Percentiles rank a stretch among this genome's conserved stretches.
Conservation (phyloP, 2,329 filamentous ascomycete species). For the Xenosphaeropsis pyriputrescens region DNA sequence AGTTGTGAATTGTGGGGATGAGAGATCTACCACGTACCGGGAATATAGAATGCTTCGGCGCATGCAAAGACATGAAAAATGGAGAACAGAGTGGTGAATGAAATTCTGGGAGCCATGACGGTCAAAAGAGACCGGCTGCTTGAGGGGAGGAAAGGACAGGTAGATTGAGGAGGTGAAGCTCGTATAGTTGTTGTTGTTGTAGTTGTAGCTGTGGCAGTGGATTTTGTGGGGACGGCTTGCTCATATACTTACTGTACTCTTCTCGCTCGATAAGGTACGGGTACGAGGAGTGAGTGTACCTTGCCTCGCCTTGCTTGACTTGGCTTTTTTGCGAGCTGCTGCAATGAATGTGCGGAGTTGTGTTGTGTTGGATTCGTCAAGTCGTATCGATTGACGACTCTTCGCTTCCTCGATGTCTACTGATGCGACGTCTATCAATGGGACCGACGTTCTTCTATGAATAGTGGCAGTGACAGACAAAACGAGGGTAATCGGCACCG, state of each 20-base stretch:
- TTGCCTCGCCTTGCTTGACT: no score
- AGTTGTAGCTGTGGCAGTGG: no score
- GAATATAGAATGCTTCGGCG: constrained; percentile 66
- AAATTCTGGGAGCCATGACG: constrained; percentile 9
- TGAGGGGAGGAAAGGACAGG: not conserved
- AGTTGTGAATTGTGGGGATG: not conserved
- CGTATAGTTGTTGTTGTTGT: not conserved
- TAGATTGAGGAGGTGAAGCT: not conserved
- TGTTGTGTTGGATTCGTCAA: no score
- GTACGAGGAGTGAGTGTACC: no score
- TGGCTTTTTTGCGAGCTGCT: no score
- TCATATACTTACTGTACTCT: no score
- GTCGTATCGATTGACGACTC: no score
- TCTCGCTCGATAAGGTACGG: no score
- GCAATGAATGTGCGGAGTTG: no score
- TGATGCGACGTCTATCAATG: not conserved
- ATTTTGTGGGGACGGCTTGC: no score
- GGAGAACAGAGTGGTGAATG: constrained; percentile 25
- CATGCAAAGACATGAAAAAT: constrained; percentile 30
- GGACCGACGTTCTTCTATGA: not conserved
- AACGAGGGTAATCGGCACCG: constrained; percentile 40
- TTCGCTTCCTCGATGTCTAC: no score
- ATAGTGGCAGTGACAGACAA: constrained; percentile 2
- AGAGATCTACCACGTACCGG: constrained; percentile 44
- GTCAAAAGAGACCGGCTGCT: not conserved